Conservation (phyloP, 805 yeast species). For the Candida multigemmis region DNA sequence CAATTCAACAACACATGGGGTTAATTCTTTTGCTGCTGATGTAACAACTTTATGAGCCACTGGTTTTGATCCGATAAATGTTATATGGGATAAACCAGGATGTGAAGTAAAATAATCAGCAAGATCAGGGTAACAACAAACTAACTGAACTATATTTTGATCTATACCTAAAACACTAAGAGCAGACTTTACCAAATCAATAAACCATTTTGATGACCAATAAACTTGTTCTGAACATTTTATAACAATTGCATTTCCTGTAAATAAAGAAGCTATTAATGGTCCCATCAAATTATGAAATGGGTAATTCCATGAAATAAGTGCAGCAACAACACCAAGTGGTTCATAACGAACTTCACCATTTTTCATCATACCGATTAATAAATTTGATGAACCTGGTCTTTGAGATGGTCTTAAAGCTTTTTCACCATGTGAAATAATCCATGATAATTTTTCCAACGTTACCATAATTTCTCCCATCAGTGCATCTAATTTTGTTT, state of each 20-base stretch:
- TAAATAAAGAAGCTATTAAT: slow-evolving; percentile 74
- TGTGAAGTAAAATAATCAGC: slow-evolving; percentile 84
- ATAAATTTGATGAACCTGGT: slow-evolving; percentile 78
- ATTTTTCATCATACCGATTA: slow-evolving; percentile 75
- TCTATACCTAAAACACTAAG: slow-evolving; percentile 66
- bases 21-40: slow-evolving; percentile 78
- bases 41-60: slow-evolving; percentile 83
- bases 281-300: slow-evolving; percentile 94
- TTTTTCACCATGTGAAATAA: slow-evolving; percentile 69
- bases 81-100: slow-evolving; percentile 74
- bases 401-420: slow-evolving; percentile 64
- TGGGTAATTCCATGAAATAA: slow-evolving; percentile 97
- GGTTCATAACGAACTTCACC: slow-evolving; percentile 96
- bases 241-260: slow-evolving; percentile 86
- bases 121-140: slow-evolving; percentile 81
- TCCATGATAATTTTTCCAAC: slow-evolving; percentile 88
- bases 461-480: slow-evolving; percentile 97
- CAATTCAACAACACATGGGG: slow-evolving; percentile 91
- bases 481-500: slow-evolving; percentile 90
- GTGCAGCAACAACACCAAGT: slow-evolving; percentile 76
- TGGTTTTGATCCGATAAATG: slow-evolving; percentile 93
- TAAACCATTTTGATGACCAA: slow-evolving; percentile 84
- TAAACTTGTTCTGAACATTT: slow-evolving; percentile 95
- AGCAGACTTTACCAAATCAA: slow-evolving; percentile 62
- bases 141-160: slow-evolving; percentile 78